These are phyloP conservation scores for Podaxis sp. DNA, from an alignment of 768 basidiomycete species.

Conservation along the genomic window DNA sequence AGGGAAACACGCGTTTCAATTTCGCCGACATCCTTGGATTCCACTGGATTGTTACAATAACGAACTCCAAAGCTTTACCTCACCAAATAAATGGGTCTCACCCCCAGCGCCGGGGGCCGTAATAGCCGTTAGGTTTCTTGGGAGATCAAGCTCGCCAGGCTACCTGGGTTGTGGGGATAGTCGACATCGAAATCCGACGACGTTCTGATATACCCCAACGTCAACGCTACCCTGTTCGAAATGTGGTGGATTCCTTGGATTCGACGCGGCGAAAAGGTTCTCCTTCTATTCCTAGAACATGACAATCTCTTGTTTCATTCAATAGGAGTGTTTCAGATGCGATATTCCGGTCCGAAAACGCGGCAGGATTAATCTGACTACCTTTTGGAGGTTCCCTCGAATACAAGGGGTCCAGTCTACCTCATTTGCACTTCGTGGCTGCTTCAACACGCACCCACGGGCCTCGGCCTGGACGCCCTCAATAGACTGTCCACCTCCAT, in stretches of 20 bases:
- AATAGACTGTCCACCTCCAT: not conserved
- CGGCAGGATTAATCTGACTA: not conserved
- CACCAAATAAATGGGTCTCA: not conserved
- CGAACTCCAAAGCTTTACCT: not conserved
- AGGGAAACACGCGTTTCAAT: not conserved
- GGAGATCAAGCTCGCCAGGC: not conserved
- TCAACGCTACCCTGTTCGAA: not conserved
- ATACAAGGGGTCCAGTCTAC: not conserved
- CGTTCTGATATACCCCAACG: not conserved
- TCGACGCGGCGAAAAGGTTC: not conserved
- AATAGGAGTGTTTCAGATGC: not conserved
- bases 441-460: not conserved
- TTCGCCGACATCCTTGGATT: not conserved
- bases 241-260: constrained; percentile 3
- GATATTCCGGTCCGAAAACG: not conserved
- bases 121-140: not conserved
- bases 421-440: not conserved
- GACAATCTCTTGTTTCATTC: not conserved
- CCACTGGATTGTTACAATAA: not conserved
- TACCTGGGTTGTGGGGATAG: not conserved
- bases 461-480: not conserved
- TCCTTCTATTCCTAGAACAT: not conserved
- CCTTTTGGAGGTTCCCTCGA: not conserved
- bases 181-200: not conserved
- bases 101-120: not conserved